Percentiles rank a stretch among this genome's conserved stretches.
phyloP scores from a whole-genome alignment of 495 filamentous ascomycete species.

The Podospora bellae-mahoneyi region DNA sequence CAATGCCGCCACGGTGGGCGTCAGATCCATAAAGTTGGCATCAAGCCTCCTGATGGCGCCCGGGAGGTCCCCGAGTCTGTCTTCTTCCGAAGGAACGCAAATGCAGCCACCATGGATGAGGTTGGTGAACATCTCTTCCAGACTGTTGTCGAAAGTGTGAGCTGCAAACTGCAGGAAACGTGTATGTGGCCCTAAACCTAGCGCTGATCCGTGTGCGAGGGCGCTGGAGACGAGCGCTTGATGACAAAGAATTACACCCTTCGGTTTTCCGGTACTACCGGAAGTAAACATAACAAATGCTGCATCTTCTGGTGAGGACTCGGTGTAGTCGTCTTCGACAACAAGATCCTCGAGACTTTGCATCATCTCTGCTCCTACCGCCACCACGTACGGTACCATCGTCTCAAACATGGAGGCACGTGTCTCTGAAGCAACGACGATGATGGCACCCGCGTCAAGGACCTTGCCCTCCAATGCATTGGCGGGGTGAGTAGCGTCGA shows the following conservation, averaged over 20 bases:
- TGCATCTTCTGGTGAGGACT: slow-evolving; percentile 14
- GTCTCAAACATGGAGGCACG: slow-evolving; percentile 20
- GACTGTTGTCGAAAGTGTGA: slow-evolving; percentile 56
- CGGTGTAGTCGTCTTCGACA: neutral
- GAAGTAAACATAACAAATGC: slow-evolving; percentile 51
- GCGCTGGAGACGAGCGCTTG: slow-evolving; percentile 39
- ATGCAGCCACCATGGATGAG: slow-evolving; percentile 42
- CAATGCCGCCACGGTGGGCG: slow-evolving; percentile 21
- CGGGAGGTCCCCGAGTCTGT: slow-evolving; percentile 18
- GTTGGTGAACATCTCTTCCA: slow-evolving; percentile 55
- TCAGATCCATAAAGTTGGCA: slow-evolving; percentile 30
- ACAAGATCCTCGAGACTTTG: neutral
- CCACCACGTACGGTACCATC: slow-evolving; percentile 24
- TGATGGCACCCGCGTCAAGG: slow-evolving; percentile 18
- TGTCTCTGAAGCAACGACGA: slow-evolving; percentile 35
- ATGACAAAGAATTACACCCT: slow-evolving; percentile 52
- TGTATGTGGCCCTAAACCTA: slow-evolving; percentile 39
- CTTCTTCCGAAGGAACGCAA: slow-evolving; percentile 33
- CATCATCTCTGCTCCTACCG: slow-evolving; percentile 11
- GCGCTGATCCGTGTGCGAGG: slow-evolving; percentile 33
- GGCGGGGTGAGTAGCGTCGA: slow-evolving; percentile 56
- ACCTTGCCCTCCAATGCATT: slow-evolving; percentile 40
- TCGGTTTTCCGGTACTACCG: slow-evolving; percentile 28
- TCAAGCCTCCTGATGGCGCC: slow-evolving; percentile 19
- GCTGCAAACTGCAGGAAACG: slow-evolving; percentile 57